These are phyloP conservation scores for Heterobasidion annosum DNA, from an alignment of 1,284 basidiomycete species.

Conservation along the genomic window DNA sequence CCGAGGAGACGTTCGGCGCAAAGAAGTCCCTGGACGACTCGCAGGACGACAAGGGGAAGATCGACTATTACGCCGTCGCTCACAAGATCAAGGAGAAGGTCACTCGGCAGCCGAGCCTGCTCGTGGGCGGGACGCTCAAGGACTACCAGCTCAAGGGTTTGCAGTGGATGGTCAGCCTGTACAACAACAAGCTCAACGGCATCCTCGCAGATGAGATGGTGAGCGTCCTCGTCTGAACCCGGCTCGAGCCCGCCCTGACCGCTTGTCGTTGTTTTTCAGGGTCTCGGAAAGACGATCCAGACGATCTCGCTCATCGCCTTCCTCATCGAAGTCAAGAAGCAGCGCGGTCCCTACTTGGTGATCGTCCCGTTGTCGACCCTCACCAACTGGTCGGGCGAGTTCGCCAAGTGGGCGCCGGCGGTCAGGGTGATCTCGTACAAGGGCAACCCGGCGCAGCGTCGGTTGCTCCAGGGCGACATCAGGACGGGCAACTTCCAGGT, in stretches of 20 bases:
- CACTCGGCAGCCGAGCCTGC: constrained; percentile 72
- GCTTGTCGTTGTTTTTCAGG: constrained; percentile 37
- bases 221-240: constrained; percentile 12
- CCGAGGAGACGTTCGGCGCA: constrained; percentile 88
- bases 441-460: constrained; percentile 81
- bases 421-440: constrained; percentile 89
- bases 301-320: constrained; percentile 96
- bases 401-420: constrained; percentile 92
- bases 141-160: constrained; percentile 90
- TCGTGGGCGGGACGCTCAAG: constrained; percentile 82
- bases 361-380: constrained; percentile 98
- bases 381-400: constrained; percentile 98
- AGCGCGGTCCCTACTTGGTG: constrained; percentile 93
- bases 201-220: constrained; percentile 99
- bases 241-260: constrained; percentile 6
- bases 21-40: constrained; percentile 54
- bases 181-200: constrained; percentile 97
- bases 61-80: constrained; percentile 97
- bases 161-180: constrained; percentile 98
- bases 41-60: constrained; percentile 65
- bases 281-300: constrained; percentile 93
- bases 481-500: constrained; percentile 88
- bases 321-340: constrained; percentile 88
- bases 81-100: constrained; percentile 91
- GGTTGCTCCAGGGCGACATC: constrained; percentile 65